Base-by-base conservation (phyloP, 2,329 filamentous ascomycete species). In the Fusarium camptoceras region DNA sequence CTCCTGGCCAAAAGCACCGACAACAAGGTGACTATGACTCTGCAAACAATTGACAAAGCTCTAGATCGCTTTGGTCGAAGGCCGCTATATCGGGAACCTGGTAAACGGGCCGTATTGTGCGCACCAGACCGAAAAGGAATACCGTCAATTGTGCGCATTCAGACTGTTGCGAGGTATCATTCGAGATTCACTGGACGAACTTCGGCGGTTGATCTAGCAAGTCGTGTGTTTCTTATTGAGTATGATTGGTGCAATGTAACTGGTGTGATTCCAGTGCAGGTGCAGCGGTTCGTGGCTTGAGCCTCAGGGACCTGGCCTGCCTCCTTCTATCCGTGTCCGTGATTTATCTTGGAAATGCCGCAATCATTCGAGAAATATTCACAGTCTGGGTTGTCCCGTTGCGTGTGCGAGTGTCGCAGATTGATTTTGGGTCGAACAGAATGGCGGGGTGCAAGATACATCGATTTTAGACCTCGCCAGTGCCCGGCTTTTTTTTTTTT, bases 41-140 rank as follows among this genome's bases (percentile, higher is more conserved):
- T 49, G 20, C 20, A 37, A 57, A 49, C 49, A 48, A 41, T 42
- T 20, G 31, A 11, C 16, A 25, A 43, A 28, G 51, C 42, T 66
- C 51, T 64, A 64, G 59, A 64, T 65, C 44, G 34, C 51, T 49
- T 49, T 55, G 37, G 49, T 43, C 22, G 41, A 24, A 27, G 42
- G 53, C 39, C 49, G 54, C 39, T 61, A 11, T 46, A 51, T 65
- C 28, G 47, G 55, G 43, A 31, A 15, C 43, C 50, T 70, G 48
- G 46, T 27, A 70, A 70, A 71, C 67, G 68, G 68, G 44, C 68
- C 67, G 67, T 70, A 34, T 57, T 50, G 25, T 44, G 44, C 30
- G 47, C 48, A 54, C 39, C 62, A 44, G 66, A 47, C 39, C 28
- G 28, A 47, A 64, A 46, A 57, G 43, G 60, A 41, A 63, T 50